Conservation (phyloP, 2,329 filamentous ascomycete species). For the Rhynchosporium graminicola region DNA sequence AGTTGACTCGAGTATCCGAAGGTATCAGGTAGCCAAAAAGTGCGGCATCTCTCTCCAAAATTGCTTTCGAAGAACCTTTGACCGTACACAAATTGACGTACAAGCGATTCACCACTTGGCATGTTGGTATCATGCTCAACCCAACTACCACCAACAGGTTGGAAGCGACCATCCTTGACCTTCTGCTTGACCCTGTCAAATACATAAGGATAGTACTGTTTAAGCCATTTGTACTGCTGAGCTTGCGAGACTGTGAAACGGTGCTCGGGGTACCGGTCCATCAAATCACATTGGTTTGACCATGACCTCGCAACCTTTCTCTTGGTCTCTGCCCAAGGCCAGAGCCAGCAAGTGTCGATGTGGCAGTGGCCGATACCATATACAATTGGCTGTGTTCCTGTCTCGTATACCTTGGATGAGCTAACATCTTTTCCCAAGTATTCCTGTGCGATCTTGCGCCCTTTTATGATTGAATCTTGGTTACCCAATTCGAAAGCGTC, state of each 20-base stretch:
- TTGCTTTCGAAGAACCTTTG: slow-evolving; percentile 93
- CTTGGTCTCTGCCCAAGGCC: slow-evolving; percentile 97
- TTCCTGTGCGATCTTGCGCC: slow-evolving; percentile 78
- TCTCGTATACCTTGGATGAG: slow-evolving; percentile 80
- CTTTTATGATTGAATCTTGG: slow-evolving; percentile 74
- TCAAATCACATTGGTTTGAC: slow-evolving; percentile 93
- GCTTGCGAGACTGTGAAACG: slow-evolving; percentile 91
- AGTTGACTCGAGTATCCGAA: slow-evolving; percentile 97
- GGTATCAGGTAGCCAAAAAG: slow-evolving; percentile 97
- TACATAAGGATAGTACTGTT: slow-evolving; percentile 81
- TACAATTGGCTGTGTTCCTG: slow-evolving; percentile 72
- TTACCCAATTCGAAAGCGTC: slow-evolving; percentile 83
- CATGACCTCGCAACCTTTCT: slow-evolving; percentile 94
- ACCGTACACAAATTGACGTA: slow-evolving; percentile 92
- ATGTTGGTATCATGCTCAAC: slow-evolving; percentile 98
- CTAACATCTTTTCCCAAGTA: slow-evolving; percentile 83
- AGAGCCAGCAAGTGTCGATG: slow-evolving; percentile 98
- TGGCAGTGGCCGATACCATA: slow-evolving; percentile 94
- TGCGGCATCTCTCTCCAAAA: slow-evolving; percentile 84
- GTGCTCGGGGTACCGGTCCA: slow-evolving; percentile 93
- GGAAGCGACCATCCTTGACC: slow-evolving; percentile 86
- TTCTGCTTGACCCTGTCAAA: slow-evolving; percentile 90
- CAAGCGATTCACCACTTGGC: slow-evolving; percentile 91
- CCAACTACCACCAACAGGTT: slow-evolving; percentile 96
- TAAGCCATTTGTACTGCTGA: slow-evolving; percentile 98